phyloP scores from a whole-genome alignment of 805 yeast genomes.

The Tetrapisispora namnaoensis region DNA sequence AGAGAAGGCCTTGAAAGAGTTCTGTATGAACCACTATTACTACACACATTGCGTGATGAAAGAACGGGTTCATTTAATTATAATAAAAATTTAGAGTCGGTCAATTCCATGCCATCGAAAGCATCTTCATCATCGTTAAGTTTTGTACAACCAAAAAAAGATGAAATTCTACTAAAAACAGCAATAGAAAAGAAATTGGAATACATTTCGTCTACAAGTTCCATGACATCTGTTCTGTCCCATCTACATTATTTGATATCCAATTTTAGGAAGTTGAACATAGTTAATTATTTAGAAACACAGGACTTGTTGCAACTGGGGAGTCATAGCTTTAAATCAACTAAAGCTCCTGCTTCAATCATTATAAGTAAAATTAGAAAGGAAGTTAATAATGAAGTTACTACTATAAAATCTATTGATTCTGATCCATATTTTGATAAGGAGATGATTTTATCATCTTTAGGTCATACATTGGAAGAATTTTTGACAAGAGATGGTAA shows the following conservation, averaged over 20 bases:
- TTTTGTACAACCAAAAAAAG: constrained; percentile 34
- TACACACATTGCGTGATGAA: constrained; percentile 70
- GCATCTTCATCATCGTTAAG: not conserved
- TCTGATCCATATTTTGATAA: constrained; percentile 57
- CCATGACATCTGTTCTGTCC: constrained; percentile 67
- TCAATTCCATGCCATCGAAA: constrained; percentile 45
- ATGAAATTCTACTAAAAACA: constrained; percentile 39
- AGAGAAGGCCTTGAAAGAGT: constrained; percentile 62
- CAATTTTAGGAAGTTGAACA: constrained; percentile 46
- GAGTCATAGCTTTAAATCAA: constrained; percentile 35
- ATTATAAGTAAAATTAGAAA: constrained; percentile 38
- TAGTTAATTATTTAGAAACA: constrained; percentile 32
- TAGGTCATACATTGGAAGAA: constrained; percentile 76
- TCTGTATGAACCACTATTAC: constrained; percentile 63
- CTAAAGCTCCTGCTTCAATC: constrained; percentile 44
- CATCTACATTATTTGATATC: constrained; percentile 69
- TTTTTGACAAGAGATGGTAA: constrained; percentile 33
- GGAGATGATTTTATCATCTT: constrained; percentile 56
- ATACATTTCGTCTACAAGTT: constrained; percentile 76
- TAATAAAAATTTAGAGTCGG: constrained; percentile 44
- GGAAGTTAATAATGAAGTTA: constrained; percentile 20
- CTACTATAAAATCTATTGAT: constrained; percentile 51
- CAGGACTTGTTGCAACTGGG: constrained; percentile 33
- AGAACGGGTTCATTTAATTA: constrained; percentile 68
- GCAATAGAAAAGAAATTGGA: constrained; percentile 29